A percentile compares a stretch with the other conserved stretches of the same genome.
Evolutionary conservation across 495 filamentous ascomycete genomes (phyloP).

Genomic region (Endocarpon pusillum): DNA sequence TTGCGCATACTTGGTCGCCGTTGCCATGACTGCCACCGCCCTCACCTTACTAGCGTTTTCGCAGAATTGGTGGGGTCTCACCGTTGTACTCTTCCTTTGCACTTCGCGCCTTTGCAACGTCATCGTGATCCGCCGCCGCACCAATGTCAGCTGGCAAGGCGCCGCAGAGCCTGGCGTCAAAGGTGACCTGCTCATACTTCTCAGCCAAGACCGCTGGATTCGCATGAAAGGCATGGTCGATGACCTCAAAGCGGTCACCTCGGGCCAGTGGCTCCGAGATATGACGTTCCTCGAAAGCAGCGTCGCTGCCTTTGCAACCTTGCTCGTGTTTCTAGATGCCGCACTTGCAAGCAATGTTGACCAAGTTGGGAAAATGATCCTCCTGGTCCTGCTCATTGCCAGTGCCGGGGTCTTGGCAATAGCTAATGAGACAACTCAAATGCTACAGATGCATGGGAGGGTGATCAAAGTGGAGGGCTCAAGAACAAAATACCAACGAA

Average conservation of each 20-base stretch:
- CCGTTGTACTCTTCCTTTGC: slow-evolving; percentile 26
- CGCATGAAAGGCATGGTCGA: slow-evolving; percentile 32
- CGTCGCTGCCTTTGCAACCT: slow-evolving; percentile 27
- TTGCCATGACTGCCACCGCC: slow-evolving; percentile 23
- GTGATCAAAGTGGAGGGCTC: slow-evolving; percentile 9
- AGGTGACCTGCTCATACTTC: slow-evolving; percentile 23
- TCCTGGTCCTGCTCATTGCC: slow-evolving; percentile 29
- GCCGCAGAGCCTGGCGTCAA: slow-evolving; percentile 16
- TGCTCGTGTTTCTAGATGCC: slow-evolving; percentile 37
- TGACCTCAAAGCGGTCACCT: slow-evolving; percentile 41
- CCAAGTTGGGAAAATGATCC: slow-evolving; percentile 27
- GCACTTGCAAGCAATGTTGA: slow-evolving; percentile 32
- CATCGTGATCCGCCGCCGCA: slow-evolving; percentile 32
- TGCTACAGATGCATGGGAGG: slow-evolving; percentile 15
- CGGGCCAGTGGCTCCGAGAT: slow-evolving; percentile 35
- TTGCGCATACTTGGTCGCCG: slow-evolving; percentile 29
- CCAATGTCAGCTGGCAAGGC: slow-evolving; percentile 19
- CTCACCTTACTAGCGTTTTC: slow-evolving; percentile 24
- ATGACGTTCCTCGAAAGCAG: slow-evolving; percentile 32
- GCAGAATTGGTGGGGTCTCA: slow-evolving; percentile 35
- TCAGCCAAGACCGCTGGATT: slow-evolving; percentile 27
- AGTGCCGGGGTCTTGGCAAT: slow-evolving; percentile 33
- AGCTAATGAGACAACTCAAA: slow-evolving; percentile 20
- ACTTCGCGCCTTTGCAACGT: slow-evolving; percentile 36
- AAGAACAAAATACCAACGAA: slow-evolving; percentile 14